These are phyloP conservation scores for Monilinia aucupariae DNA, from an alignment of 2,329 filamentous ascomycete species.

Conservation along the genomic window DNA sequence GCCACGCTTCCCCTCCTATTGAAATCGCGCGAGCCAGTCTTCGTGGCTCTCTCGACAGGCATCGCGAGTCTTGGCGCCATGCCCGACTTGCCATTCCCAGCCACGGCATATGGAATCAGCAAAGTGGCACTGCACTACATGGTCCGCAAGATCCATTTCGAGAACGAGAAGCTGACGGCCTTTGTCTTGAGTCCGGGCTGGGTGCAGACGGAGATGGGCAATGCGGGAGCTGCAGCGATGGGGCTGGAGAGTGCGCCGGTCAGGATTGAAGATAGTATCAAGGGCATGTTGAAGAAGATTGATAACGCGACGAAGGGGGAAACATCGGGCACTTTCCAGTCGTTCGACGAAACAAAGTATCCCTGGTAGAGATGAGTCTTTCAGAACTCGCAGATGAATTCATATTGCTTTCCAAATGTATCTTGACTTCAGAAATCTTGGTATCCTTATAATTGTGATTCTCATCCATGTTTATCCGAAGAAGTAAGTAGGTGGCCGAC, in stretches of 20 bases:
- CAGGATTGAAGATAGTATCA: slow-evolving; percentile 24
- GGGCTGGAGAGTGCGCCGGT: slow-evolving; percentile 24
- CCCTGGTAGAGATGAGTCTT: not conserved
- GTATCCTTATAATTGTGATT: too few species aligned
- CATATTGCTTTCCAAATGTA: too few species aligned
- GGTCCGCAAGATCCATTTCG: slow-evolving; percentile 34
- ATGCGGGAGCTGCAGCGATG: slow-evolving; percentile 15
- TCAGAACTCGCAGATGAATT: too few species aligned
- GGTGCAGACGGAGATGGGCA: slow-evolving; percentile 32
- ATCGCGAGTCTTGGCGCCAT: slow-evolving; percentile 23
- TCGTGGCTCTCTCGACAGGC: slow-evolving; percentile 36
- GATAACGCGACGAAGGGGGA: slow-evolving; percentile 19
- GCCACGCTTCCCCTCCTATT: slow-evolving; percentile 39
- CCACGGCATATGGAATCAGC: slow-evolving; percentile 39
- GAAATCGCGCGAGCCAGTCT: slow-evolving; percentile 36
- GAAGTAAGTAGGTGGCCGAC: too few species aligned
- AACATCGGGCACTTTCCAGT: slow-evolving; percentile 16
- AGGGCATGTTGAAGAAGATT: slow-evolving; percentile 21
- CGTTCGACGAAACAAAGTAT: not conserved
- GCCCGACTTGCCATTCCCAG: slow-evolving; percentile 16
- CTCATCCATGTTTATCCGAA: too few species aligned
- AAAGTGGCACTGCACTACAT: slow-evolving; percentile 38
- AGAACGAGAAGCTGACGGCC: slow-evolving; percentile 34
- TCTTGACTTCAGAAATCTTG: too few species aligned
- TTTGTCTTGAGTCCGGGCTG: slow-evolving; percentile 36